Evolutionary conservation across 2,329 filamentous ascomycete genomes (phyloP).

Genomic region (Scortechinia acanthostroma): DNA sequence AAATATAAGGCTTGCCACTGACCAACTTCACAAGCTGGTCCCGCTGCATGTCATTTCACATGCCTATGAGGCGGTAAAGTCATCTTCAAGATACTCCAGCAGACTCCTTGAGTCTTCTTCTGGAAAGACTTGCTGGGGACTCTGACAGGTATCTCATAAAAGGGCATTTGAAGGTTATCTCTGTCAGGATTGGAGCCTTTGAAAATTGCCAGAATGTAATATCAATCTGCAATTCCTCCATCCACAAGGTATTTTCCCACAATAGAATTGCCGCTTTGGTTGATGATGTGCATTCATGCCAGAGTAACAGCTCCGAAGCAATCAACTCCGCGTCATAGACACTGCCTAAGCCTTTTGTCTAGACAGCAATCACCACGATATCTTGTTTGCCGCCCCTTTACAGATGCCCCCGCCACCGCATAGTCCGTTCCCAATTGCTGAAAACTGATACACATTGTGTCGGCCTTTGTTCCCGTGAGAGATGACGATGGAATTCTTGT

Average conservation of each 20-base stretch:
- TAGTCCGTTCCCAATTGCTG: not conserved
- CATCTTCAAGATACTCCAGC: not conserved
- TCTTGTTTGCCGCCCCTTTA: not conserved
- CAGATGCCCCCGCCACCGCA: not conserved
- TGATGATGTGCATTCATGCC: not conserved
- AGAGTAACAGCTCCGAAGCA: not conserved
- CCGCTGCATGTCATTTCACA: not conserved
- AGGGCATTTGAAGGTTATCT: not conserved
- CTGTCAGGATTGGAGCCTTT: not conserved
- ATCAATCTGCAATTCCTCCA: not conserved
- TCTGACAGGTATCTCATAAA: not conserved
- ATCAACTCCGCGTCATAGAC: not conserved
- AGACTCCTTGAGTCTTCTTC: not conserved
- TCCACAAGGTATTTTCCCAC: not conserved
- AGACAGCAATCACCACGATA: not conserved
- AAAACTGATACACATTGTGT: not conserved
- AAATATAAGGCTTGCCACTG: constrained; percentile 1
- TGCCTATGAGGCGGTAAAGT: not conserved
- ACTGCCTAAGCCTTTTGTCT: not conserved
- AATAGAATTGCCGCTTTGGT: not conserved
- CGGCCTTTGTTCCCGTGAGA: not conserved
- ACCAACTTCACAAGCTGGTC: not conserved
- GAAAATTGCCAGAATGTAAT: not conserved
- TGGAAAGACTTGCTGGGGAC: not conserved
- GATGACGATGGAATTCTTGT: not conserved